Conservation (phyloP, 768 basidiomycete genomes). For the Macrolepiota fuliginosa region DNA sequence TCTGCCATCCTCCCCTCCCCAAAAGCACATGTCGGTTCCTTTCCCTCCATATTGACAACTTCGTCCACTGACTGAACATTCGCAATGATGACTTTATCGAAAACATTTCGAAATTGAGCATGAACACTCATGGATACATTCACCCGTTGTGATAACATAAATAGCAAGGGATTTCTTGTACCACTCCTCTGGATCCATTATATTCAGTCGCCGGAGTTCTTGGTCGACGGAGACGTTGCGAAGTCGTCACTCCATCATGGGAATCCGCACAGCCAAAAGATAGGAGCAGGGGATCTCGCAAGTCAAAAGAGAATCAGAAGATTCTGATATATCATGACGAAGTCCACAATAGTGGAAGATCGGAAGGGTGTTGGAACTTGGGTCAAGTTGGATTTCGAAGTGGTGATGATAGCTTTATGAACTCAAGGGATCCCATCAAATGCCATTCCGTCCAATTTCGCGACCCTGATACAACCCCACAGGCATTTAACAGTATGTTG, state of each 20-base stretch:
- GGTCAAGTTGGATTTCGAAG: background rate
- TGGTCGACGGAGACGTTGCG: background rate
- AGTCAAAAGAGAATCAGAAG: background rate
- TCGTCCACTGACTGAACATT: background rate
- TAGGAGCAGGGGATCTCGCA: background rate
- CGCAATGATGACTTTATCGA: background rate
- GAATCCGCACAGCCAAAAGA: background rate
- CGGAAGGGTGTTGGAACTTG: background rate
- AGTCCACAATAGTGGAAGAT: background rate
- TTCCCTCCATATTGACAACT: no score
- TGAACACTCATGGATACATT: background rate
- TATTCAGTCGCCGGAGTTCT: background rate
- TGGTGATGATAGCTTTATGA: background rate
- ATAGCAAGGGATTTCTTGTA: background rate
- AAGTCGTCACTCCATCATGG: background rate
- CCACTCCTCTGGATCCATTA: background rate
- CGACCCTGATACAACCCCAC: background rate
- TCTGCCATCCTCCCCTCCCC: no score
- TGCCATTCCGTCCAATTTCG: background rate
- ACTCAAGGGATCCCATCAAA: background rate
- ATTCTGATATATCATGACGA: slow-evolving; percentile 2
- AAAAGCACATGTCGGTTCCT: no score
- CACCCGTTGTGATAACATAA: background rate
- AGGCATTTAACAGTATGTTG: no score
- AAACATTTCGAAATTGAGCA: background rate